Percentiles rank a stretch among this genome's conserved stretches.
Conservation (phyloP, 2,329 filamentous ascomycete genomes). For the Xylaria sp. region DNA sequence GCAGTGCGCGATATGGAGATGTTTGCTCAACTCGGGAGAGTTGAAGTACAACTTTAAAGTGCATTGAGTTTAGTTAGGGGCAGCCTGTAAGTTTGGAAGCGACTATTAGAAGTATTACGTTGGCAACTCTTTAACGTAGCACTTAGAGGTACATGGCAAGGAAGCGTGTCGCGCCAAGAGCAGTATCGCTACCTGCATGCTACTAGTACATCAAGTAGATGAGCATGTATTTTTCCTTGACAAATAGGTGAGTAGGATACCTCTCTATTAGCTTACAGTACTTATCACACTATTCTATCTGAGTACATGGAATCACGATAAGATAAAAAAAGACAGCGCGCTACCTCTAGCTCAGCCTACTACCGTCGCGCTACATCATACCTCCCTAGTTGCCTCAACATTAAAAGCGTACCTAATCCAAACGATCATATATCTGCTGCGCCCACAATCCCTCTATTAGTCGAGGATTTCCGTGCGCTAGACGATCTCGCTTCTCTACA, state of each 20-base stretch:
- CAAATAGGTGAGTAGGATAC: no score
- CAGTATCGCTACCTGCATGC: neutral
- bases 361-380: neutral
- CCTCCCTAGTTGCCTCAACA: neutral
- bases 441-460: neutral
- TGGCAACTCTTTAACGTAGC: constrained; percentile 14
- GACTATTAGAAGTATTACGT: constrained; percentile 24
- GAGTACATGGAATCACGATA: neutral
- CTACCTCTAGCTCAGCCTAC: neutral
- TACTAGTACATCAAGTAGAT: neutral
- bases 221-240: no score
- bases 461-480: neutral
- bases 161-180: neutral
- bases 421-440: neutral
- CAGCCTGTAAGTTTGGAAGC: constrained; percentile 32
- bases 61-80: constrained; percentile 4
- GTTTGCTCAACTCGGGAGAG: constrained; percentile 18
- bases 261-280: neutral
- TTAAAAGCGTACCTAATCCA: neutral
- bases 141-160: neutral
- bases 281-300: neutral
- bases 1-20: constrained; percentile 17
- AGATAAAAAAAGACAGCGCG: constrained; percentile 6
- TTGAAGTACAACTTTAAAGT: constrained; percentile 13
- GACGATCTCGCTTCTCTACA: neutral